Conservation (phyloP, 306 rosid genomes). For the Vicia villosa region DNA sequence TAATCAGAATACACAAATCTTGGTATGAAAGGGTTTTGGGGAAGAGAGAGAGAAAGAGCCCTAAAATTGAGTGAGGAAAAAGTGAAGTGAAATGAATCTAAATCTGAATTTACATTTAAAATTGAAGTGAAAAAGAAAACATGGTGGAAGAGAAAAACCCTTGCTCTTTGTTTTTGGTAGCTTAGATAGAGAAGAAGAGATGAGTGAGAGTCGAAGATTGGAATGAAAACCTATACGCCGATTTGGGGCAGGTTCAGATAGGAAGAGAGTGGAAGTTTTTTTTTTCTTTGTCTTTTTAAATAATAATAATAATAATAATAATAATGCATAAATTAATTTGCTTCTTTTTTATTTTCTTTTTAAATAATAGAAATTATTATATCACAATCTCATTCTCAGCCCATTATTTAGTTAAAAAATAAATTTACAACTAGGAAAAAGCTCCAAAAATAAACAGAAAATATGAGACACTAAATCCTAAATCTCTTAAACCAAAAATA, state of each 20-base stretch:
- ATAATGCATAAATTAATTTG: not conserved
- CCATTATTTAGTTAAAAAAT: too few species aligned
- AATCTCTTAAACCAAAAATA: too few species aligned
- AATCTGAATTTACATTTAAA: constrained; percentile 40
- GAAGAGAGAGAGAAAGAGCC: constrained; percentile 41
- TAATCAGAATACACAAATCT: constrained; percentile 45
- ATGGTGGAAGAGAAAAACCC: constrained; percentile 42
- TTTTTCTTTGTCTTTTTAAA: not conserved
- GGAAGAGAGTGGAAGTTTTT: constrained; percentile 37
- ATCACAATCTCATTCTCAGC: too few species aligned
- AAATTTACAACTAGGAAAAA: too few species aligned
- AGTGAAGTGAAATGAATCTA: constrained; percentile 19
- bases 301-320: not conserved
- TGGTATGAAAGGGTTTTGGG: constrained; percentile 38
- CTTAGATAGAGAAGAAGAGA: constrained; percentile 26
- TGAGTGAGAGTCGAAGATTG: not conserved
- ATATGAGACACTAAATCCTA: too few species aligned
- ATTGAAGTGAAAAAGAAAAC: constrained; percentile 33
- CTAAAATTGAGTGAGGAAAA: constrained; percentile 39
- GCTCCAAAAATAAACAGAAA: too few species aligned
- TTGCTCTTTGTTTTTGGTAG: constrained; percentile 20
- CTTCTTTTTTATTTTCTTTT: too few species aligned
- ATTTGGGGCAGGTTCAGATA: constrained; percentile 48
- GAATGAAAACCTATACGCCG: constrained; percentile 47
- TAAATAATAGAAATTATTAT: too few species aligned